Percentiles rank a stretch among this genome's conserved stretches.
Conservation (phyloP, 2,329 filamentous ascomycete species). For the Fusarium torreyae region DNA sequence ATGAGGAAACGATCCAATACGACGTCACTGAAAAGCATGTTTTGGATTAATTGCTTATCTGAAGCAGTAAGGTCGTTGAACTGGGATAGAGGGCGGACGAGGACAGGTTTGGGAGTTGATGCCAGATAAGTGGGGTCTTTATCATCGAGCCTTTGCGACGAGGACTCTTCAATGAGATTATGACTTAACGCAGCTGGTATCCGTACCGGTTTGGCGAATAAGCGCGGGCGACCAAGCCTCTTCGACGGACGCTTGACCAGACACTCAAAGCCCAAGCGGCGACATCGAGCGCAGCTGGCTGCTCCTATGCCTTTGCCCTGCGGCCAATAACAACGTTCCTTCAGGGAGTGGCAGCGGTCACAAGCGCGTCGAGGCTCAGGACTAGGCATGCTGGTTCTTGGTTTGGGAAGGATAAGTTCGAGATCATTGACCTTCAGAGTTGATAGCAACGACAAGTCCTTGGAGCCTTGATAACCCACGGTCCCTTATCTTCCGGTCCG, state of each 20-base stretch:
- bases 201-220: not conserved
- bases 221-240: conserved; percentile 37
- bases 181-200: not conserved
- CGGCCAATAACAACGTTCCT: conserved; percentile 46
- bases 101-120: not conserved
- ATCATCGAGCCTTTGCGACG: not conserved
- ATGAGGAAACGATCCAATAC: conserved; percentile 39
- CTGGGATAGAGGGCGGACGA: not conserved
- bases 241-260: conserved; percentile 27
- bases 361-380: conserved; percentile 32
- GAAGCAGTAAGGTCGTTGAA: conserved; percentile 5
- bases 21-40: conserved; percentile 26
- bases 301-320: not conserved
- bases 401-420: no score
- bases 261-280: conserved; percentile 41
- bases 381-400: not conserved
- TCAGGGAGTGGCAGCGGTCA: conserved; percentile 48
- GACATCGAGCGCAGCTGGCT: conserved; percentile 42
- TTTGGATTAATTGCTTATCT: conserved; percentile 24
- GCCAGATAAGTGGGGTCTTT: not conserved
- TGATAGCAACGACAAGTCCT: no score
- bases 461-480: no score
- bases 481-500: no score
- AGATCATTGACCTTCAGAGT: no score
- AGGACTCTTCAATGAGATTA: not conserved